Base-by-base conservation (phyloP, 2,329 filamentous ascomycete genomes). In the Aspergillus brasiliensis region DNA sequence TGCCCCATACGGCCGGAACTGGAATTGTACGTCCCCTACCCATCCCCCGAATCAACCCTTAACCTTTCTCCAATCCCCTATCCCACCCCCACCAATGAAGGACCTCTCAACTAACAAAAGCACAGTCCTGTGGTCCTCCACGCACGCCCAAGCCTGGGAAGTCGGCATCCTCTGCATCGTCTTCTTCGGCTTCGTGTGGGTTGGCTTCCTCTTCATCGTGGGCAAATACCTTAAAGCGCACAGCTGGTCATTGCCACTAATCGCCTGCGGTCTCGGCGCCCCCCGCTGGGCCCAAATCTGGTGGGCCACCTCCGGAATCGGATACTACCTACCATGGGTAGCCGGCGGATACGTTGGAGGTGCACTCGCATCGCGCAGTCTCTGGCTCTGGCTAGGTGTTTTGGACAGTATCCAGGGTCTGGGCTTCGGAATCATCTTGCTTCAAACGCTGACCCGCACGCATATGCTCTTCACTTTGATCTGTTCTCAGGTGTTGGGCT, bases 331-430 rank as follows among this genome's bases (percentile, higher is more conserved):
- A 2, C 86, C 87, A 3, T 88, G 86, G 86, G 83, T 57, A 3
- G 21, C 82, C 3, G 83, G 83, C 31, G 75, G 77, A 2, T 81
- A 82, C 15, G 72, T 83, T 0, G 78, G 81, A 5, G 81, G 82
- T 2, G 84, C 86, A 0, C 69, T 88, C 1, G 71, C 85, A 8
- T 83, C 83, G 1, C 78, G 86, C 40, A 74, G 78, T 53, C 73
- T 88, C 5, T 89, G 86, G 86, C 78, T 89, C 8, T 89, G 86
- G 86, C 81, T 89, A 0, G 86, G 86, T 25, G 80, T 88, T 4
- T 77, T 89, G 11, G 86, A 89, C 65, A 81, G 84, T 6, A 75
- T 89, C 11, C 87, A 89, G 70, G 85, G 86, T 49, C 82, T 88
- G 2, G 86, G 87, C 1, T 83, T 89, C 59, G 86, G 86, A 55